Evolutionary conservation across 208 protist species (phyloP), one percentile per base, ranked within the genome.

Genomic region (Leptomonas pyrrhocoris): DNA sequence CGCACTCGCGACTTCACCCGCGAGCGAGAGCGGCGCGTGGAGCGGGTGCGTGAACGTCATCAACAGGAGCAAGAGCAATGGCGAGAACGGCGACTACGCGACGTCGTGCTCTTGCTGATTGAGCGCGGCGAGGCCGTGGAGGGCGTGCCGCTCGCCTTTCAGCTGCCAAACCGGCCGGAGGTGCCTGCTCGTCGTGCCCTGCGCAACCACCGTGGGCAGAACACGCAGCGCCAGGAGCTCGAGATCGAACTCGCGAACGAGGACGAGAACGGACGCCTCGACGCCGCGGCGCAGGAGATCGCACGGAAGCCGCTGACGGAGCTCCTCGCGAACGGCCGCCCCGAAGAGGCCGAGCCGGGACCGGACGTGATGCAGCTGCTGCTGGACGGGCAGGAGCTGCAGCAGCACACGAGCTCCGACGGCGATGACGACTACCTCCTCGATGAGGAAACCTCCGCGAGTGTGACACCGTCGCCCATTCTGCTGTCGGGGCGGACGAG

Each of bases 281-380:
- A 79, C 46, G 50, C 61, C 5, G 72, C 75, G 49, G 68, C 58
- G 13, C 74, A 30, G 15, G 49, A 30, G n/a, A 72, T 77, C 16
- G 23, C 79, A 9, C 74, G 53, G 12, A 67, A 36, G 64, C 60
- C 73, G 19, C 73, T 88, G 2, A 2, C 38, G 1, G 70, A 81
- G 45, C 67, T 84, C 23, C 69, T 88, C 11, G 63, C 55, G 18
- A 55, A 81, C 40, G 82, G 82, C 23, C 78, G 82, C 16, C 82
- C 82, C 0, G 46, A 18, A 58, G 74, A 84, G 19, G 79, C 78
- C 0, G 60, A 65, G 19, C 66, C 67, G 0, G 82, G 78, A 1
- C 82, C 82, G 28, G 82, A 88, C 54, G 77, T 88, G 38, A 81
- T 88, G 82, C 78, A 88, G 49, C 48, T 88, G 38, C 68, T 88